A percentile compares a stretch with the other conserved stretches of the same genome.
phyloP scores from a whole-genome alignment of 805 yeast species.

The Candida piceae region DNA sequence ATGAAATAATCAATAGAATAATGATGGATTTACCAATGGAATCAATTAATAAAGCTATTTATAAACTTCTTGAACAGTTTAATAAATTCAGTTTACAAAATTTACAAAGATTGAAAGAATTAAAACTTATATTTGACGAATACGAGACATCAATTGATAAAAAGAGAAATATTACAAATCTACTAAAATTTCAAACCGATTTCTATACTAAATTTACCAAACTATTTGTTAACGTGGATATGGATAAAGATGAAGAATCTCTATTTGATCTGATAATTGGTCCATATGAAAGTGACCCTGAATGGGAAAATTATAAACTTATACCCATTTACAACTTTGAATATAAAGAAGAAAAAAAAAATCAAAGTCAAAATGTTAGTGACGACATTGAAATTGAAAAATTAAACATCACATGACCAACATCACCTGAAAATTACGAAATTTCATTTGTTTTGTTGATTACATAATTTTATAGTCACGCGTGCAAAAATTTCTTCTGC shows the following conservation, averaged over 20 bases:
- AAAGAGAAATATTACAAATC: constrained; percentile 11
- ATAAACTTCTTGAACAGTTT: constrained; percentile 10
- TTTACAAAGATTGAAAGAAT: constrained; percentile 7
- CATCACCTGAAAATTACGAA: too few species aligned
- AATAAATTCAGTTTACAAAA: constrained; percentile 9
- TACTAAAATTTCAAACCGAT: constrained; percentile 16
- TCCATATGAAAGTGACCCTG: constrained; percentile 13
- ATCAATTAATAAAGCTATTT: constrained; percentile 11
- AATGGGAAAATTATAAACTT: constrained; percentile 19
- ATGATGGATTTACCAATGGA: constrained; percentile 10
- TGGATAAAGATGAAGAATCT: constrained; percentile 10
- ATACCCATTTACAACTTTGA: constrained; percentile 23
- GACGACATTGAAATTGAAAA: constrained; percentile 2
- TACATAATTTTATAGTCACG: too few species aligned
- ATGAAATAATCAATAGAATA: constrained; percentile 10
- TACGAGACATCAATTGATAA: constrained; percentile 16
- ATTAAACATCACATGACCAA: constrained; percentile 2
- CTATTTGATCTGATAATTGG: constrained; percentile 13
- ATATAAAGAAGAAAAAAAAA: constrained; percentile 1
- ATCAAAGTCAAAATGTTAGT: background rate
- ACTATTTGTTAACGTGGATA: constrained; percentile 2
- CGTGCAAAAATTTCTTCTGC: too few species aligned
- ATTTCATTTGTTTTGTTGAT: too few species aligned
- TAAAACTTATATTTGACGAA: constrained; percentile 11
- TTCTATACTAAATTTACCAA: constrained; percentile 9